phyloP scores from a whole-genome alignment of 140 eudicot genomes.

The Cichorium intybus region DNA sequence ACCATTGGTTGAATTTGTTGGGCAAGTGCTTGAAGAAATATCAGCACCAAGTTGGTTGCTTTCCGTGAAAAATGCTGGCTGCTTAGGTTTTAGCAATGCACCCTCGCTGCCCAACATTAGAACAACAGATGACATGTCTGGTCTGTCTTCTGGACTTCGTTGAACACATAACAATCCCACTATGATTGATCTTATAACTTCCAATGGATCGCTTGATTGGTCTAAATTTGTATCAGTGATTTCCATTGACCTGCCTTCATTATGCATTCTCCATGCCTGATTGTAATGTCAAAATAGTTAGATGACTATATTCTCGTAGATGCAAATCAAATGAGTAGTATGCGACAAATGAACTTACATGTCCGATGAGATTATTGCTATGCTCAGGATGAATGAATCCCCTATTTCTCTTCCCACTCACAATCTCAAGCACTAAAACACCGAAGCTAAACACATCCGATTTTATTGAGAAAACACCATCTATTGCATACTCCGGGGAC shows the following conservation, averaged over 20 bases:
- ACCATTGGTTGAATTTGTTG: conserved; percentile 20
- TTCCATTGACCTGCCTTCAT: conserved; percentile 30
- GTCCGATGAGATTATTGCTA: conserved; percentile 38
- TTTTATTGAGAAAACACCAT: conserved; percentile 39
- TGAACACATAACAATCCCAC: conserved; percentile 39
- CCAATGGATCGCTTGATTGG: neutral
- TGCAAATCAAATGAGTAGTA: neutral
- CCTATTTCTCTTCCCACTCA: conserved; percentile 39
- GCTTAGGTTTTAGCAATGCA: conserved; percentile 28
- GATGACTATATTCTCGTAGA: neutral
- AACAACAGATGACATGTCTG: conserved; percentile 30
- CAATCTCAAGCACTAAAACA: conserved; percentile 36
- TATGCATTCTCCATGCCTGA: conserved; percentile 22
- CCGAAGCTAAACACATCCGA: conserved; percentile 45
- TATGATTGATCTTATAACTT: conserved; percentile 23
- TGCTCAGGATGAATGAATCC: conserved; percentile 30
- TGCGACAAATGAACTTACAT: conserved; percentile 18
- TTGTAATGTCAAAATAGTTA: neutral
- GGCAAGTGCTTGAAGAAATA: conserved; percentile 6
- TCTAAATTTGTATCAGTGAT: conserved; percentile 8
- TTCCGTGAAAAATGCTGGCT: conserved; percentile 30
- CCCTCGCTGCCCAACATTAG: conserved; percentile 24
- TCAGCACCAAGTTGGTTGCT: conserved; percentile 7
- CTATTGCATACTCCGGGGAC: conserved; percentile 45
- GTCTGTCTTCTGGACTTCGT: conserved; percentile 38